Conservation (phyloP, 2,329 filamentous ascomycete genomes). For the Dactylella cylindrospora region DNA sequence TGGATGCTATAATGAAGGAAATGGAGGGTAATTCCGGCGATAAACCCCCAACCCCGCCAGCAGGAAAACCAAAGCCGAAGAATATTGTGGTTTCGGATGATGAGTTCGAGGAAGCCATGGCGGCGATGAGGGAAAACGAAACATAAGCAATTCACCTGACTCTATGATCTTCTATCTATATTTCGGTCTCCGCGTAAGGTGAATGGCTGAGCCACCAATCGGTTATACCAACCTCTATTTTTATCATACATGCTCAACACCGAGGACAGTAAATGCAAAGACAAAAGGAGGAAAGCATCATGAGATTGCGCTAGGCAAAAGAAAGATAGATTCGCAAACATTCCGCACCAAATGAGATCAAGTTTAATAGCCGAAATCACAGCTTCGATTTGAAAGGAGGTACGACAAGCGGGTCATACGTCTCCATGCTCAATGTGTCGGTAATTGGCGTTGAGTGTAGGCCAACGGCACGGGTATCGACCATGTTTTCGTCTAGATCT, state of each 20-base stretch:
- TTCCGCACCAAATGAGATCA: too few species aligned
- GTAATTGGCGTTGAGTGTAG: conserved; percentile 33
- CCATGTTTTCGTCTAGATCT: conserved; percentile 75
- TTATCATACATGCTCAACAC: conserved; percentile 12
- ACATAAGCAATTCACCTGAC: neutral
- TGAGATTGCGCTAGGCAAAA: too few species aligned
- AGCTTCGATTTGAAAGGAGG: conserved; percentile 34
- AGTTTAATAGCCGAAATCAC: too few species aligned
- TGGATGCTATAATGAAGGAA: conserved; percentile 61
- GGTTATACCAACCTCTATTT: neutral
- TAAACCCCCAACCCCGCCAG: neutral
- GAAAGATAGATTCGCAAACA: too few species aligned
- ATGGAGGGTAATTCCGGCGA: conserved; percentile 49
- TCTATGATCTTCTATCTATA: neutral
- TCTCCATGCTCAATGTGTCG: conserved; percentile 29
- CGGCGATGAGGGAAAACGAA: conserved; percentile 62
- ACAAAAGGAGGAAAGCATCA: too few species aligned
- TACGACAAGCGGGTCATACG: conserved; percentile 35
- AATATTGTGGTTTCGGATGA: conserved; percentile 47
- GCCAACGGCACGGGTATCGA: conserved; percentile 66
- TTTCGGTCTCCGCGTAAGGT: too few species aligned
- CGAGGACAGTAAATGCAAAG: neutral
- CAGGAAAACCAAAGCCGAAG: neutral
- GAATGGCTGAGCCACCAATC: neutral
- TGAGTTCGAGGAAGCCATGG: conserved; percentile 65